Evolutionary conservation across 2,329 filamentous ascomycete species (phyloP).

Genomic region (Alternaria metachromatica): DNA sequence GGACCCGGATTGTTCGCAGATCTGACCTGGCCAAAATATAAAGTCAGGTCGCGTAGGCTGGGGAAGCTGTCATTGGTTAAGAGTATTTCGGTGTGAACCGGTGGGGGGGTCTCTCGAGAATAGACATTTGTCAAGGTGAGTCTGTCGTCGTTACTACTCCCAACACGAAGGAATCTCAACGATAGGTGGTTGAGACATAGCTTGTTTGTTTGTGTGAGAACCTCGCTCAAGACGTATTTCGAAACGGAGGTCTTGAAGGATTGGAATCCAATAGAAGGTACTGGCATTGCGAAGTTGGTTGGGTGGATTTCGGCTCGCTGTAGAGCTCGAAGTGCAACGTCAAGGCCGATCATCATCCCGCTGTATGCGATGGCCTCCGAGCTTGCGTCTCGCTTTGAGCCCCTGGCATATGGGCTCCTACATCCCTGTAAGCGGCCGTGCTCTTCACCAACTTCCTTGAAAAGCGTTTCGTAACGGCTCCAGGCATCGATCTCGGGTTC

Average conservation of each 20-base stretch:
- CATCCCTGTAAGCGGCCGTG: not conserved
- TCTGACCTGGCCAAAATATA: not conserved
- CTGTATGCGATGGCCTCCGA: not conserved
- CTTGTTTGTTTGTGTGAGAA: not conserved
- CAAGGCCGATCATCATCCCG: not conserved
- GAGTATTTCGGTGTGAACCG: not conserved
- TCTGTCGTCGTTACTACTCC: not conserved
- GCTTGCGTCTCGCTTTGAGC: not conserved
- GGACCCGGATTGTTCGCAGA: not conserved
- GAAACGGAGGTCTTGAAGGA: not conserved
- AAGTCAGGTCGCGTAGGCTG: not conserved
- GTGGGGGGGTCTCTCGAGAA: not conserved
- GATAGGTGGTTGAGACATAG: not conserved
- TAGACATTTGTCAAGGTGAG: not conserved
- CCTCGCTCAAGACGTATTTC: not conserved
- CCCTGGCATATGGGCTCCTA: not conserved
- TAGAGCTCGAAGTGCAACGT: not conserved
- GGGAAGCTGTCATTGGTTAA: not conserved
- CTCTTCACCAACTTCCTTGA: not conserved
- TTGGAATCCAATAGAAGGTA: not conserved
- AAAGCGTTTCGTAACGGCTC: not conserved
- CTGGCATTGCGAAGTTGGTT: not conserved
- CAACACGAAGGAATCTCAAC: not conserved
- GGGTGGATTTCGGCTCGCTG: not conserved
- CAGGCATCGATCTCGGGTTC: not conserved